phyloP scores from a whole-genome alignment of 2,329 filamentous ascomycete species.

The Xylaria sp. region DNA sequence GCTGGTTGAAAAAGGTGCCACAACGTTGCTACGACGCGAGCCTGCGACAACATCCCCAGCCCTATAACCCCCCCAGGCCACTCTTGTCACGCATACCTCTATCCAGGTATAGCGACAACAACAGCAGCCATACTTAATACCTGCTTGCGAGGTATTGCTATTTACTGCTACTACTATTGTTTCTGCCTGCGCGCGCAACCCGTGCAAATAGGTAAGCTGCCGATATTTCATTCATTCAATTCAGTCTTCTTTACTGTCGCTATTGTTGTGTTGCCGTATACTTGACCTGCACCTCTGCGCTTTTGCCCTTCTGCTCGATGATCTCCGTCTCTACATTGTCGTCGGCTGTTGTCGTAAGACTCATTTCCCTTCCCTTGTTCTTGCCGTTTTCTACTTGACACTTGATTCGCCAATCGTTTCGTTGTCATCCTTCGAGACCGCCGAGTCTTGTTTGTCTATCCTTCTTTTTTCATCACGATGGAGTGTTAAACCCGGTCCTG shows the following conservation, averaged over 20 bases:
- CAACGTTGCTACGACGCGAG: conserved; percentile 18
- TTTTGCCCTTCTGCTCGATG: background rate
- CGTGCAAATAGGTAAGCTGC: conserved; percentile 8
- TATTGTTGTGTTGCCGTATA: background rate
- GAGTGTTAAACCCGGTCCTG: conserved; percentile 19
- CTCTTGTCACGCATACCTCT: conserved; percentile 6
- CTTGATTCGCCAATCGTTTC: conserved; percentile 1
- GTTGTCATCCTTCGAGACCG: conserved; percentile 5
- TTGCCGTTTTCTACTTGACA: background rate
- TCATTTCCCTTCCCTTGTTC: background rate
- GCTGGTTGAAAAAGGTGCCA: conserved; percentile 14
- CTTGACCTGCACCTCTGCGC: too few relatives aligned
- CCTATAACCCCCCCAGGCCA: conserved; percentile 11
- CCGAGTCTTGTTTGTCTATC: conserved; percentile 8
- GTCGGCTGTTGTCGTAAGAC: background rate
- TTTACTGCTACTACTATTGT: background rate
- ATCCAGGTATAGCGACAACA: background rate
- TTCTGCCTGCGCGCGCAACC: background rate
- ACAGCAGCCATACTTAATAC: background rate
- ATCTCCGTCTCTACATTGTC: background rate
- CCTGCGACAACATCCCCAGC: conserved; percentile 16
- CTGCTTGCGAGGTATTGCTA: background rate
- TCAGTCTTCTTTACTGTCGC: background rate
- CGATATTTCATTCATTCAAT: background rate
- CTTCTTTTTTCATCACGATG: conserved; percentile 18